phyloP scores from a whole-genome alignment of 1,139 yeast genomes.

The Wickerhamiella pararugosa region DNA sequence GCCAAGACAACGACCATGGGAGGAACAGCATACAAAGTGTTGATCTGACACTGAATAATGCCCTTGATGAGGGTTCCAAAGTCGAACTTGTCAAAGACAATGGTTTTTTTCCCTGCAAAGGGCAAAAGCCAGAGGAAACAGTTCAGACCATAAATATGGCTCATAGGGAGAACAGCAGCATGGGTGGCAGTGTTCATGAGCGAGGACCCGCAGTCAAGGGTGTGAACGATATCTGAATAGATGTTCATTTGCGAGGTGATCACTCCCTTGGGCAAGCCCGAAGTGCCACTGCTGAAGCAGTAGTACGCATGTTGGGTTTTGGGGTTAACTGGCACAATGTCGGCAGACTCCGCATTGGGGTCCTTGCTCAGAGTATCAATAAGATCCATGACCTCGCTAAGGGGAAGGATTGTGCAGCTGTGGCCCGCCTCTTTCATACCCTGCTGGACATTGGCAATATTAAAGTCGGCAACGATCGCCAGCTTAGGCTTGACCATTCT shows the following conservation, averaged over 20 bases:
- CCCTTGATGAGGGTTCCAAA: conserved; percentile 19
- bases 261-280: conserved; percentile 66
- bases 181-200: neutral
- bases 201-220: neutral
- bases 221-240: conserved; percentile 21
- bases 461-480: conserved; percentile 12
- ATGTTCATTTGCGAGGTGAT: conserved; percentile 39
- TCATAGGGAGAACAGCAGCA: conserved; percentile 20
- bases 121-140: conserved; percentile 18
- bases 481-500: conserved; percentile 14
- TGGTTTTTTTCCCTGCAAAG: conserved; percentile 17
- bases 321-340: conserved; percentile 14
- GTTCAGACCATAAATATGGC: conserved; percentile 25
- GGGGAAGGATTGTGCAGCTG: neutral
- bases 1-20: conserved; percentile 26
- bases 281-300: conserved; percentile 64
- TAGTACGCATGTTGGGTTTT: conserved; percentile 20
- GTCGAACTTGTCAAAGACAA: conserved; percentile 22
- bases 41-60: conserved; percentile 18
- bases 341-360: conserved; percentile 11
- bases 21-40: conserved; percentile 22
- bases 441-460: conserved; percentile 1
- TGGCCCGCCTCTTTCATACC: conserved; percentile 1
- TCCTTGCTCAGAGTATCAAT: conserved; percentile 4
- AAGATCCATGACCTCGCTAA: conserved; percentile 12